Percentiles rank a stretch among this genome's conserved stretches.
phyloP scores from a whole-genome alignment of 2,329 filamentous ascomycete genomes.

The Fusarium protoensiforme region DNA sequence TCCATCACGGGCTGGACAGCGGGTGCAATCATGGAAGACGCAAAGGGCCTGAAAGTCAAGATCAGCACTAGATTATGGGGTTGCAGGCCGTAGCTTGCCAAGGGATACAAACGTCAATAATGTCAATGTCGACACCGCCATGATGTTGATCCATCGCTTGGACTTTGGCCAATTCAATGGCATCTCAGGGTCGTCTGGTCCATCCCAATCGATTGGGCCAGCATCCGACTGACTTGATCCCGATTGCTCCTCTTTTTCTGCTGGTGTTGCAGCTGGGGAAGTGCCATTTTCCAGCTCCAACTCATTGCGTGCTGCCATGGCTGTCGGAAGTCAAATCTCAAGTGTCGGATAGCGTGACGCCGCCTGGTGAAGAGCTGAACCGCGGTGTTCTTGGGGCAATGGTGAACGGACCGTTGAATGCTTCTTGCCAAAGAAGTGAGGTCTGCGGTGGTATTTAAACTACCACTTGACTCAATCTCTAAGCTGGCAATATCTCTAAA shows the following conservation, averaged over 20 bases:
- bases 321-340: background rate
- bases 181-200: slow-evolving; percentile 1
- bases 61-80: background rate
- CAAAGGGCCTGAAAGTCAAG: background rate
- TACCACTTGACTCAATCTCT: background rate
- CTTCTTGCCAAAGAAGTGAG: background rate
- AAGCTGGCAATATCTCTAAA: background rate
- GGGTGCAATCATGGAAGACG: slow-evolving; percentile 1
- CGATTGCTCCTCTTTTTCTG: background rate
- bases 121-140: background rate
- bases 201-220: background rate
- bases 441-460: background rate
- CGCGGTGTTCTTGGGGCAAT: background rate
- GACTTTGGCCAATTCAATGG: slow-evolving; percentile 1
- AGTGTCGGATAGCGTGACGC: background rate
- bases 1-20: background rate
- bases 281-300: background rate
- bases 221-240: background rate
- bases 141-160: background rate
- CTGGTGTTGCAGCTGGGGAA: background rate
- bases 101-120: background rate
- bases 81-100: background rate
- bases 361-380: background rate
- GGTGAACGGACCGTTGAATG: background rate
- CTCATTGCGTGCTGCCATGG: background rate